Conservation (phyloP, 208 protist genomes). For the Porcisia deanei region DNA sequence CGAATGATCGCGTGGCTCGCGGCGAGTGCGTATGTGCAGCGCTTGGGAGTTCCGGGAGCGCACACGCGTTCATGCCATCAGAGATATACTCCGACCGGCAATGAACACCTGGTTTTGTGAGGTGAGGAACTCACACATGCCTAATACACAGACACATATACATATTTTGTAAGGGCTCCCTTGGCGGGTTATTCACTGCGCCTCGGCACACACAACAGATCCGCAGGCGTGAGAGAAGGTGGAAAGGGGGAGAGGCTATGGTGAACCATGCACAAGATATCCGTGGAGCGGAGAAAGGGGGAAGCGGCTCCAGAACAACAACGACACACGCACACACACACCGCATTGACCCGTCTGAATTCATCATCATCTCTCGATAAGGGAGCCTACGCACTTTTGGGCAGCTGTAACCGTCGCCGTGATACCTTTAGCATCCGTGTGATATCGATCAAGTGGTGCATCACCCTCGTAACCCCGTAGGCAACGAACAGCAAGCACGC, state of each 20-base stretch:
- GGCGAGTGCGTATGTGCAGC: neutral
- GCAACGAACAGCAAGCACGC: constrained; percentile 56
- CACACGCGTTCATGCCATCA: neutral
- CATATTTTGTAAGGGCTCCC: too few species aligned
- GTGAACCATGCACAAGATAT: too few species aligned
- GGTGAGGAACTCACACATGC: too few species aligned
- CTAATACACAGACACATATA: too few species aligned
- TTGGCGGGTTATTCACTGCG: too few species aligned
- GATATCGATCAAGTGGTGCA: constrained; percentile 57
- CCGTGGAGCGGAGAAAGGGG: too few species aligned
- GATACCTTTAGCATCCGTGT: constrained; percentile 66
- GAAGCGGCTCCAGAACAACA: too few species aligned
- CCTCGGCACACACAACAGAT: neutral
- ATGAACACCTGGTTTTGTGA: neutral
- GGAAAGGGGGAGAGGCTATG: too few species aligned
- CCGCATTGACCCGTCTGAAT: neutral
- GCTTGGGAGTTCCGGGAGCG: neutral
- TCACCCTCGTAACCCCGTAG: constrained; percentile 51
- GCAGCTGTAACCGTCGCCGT: constrained; percentile 40
- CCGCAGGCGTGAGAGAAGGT: neutral
- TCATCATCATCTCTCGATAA: constrained; percentile 10
- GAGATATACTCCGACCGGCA: neutral
- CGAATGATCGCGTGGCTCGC: neutral
- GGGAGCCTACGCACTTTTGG: constrained; percentile 19
- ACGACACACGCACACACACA: neutral